Evolutionary conservation across 129 eudicot species (phyloP).

Genomic region (Artemisia argyi): DNA sequence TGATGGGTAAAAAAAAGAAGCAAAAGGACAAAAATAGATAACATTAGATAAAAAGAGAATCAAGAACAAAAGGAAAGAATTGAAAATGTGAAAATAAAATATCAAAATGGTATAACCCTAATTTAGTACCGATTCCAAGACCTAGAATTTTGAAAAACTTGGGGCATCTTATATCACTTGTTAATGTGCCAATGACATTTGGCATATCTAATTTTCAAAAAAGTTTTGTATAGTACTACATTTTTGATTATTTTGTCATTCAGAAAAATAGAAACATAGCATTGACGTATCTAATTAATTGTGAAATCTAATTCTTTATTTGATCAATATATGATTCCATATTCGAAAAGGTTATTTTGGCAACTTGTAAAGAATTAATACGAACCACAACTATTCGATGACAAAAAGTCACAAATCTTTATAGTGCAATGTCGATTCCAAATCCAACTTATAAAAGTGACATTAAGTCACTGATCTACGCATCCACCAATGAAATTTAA

Average conservation of each 20-base stretch:
- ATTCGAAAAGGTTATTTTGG: slow-evolving; percentile 21
- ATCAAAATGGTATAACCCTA: too few species aligned
- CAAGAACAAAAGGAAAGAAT: too few species aligned
- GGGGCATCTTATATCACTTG: not conserved
- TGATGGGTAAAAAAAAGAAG: too few species aligned
- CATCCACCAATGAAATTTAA: slow-evolving; percentile 36
- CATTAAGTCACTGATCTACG: slow-evolving; percentile 15
- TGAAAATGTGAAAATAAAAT: too few species aligned
- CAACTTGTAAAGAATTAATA: slow-evolving; percentile 31
- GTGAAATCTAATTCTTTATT: slow-evolving; percentile 14
- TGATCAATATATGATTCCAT: slow-evolving; percentile 26
- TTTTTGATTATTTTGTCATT: not conserved
- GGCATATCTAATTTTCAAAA: slow-evolving; percentile 11
- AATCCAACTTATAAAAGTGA: slow-evolving; percentile 35
- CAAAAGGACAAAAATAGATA: too few species aligned
- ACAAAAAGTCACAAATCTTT: slow-evolving; percentile 36
- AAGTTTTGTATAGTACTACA: not conserved
- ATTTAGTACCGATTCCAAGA: not conserved
- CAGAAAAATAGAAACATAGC: slow-evolving; percentile 7
- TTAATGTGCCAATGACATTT: slow-evolving; percentile 4
- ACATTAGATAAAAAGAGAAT: too few species aligned
- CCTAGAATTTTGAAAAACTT: not conserved
- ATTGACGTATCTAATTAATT: slow-evolving; percentile 13
- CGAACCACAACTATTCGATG: slow-evolving; percentile 26
- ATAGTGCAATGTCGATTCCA: slow-evolving; percentile 35